phyloP scores from a whole-genome alignment of 1,284 basidiomycete species.

The Austroboletus novae-zelandiae region DNA sequence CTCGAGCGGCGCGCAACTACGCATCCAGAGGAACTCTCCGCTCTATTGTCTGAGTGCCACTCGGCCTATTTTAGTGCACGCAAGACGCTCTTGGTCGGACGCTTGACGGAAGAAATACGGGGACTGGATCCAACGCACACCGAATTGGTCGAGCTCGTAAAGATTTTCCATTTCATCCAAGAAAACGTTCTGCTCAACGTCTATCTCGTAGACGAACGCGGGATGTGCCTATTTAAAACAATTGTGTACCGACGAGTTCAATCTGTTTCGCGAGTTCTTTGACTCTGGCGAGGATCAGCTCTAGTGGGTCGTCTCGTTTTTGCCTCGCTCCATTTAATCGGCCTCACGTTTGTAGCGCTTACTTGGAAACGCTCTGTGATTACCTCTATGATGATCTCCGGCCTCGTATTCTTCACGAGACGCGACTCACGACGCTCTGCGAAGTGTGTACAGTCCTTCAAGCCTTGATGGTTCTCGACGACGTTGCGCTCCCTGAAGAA shows the following conservation, averaged over 20 bases:
- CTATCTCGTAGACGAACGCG: constrained; percentile 62
- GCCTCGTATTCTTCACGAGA: constrained; percentile 90
- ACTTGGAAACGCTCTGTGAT: constrained; percentile 88
- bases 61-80: constrained; percentile 75
- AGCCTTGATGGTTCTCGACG: constrained; percentile 89
- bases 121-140: constrained; percentile 74
- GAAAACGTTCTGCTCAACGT: neutral
- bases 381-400: constrained; percentile 91
- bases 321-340: no score
- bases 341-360: constrained; percentile 51
- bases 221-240: constrained; percentile 91
- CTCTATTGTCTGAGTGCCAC: constrained; percentile 82
- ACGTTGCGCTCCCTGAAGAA: constrained; percentile 41
- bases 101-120: constrained; percentile 77
- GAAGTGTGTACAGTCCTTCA: constrained; percentile 93
- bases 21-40: constrained; percentile 76
- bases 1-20: constrained; percentile 73
- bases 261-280: constrained; percentile 83
- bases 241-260: constrained; percentile 85
- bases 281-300: constrained; percentile 78
- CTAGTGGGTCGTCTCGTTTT: constrained; percentile 60
- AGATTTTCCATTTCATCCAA: constrained; percentile 20
- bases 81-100: constrained; percentile 64
- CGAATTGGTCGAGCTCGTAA: constrained; percentile 83
- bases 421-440: constrained; percentile 80